Base-by-base conservation (phyloP, 2,329 filamentous ascomycete genomes). In the Trichoderma koningii region DNA sequence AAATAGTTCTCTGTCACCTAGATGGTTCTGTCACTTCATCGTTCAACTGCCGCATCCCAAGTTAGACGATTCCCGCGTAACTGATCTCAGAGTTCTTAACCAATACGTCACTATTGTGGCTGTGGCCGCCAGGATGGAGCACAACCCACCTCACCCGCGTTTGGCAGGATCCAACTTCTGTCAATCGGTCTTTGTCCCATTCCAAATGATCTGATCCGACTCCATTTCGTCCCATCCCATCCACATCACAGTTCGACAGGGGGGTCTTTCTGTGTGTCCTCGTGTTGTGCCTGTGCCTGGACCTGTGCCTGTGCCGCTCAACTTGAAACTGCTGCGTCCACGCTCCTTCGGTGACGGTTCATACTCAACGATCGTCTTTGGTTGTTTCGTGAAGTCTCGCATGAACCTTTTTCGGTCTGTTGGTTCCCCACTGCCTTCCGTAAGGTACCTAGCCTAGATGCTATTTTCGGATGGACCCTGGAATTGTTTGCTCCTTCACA, bases 71-170 rank as follows among this genome's bases (percentile, higher is more conserved):
- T 3, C 34, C 34, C 30, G 26, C 26, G 28, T 51, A 26, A 52
- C 26, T 3, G 6, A 4, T 28, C 10, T 19, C 48, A 51, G n/a
- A 17, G 14, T 15, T 21, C 17, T 34, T 12, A 26, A 9, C 23
- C 6, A 60, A 55, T 47, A 63, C 59, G 59, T 63, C 48, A 63
- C 59, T 53, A 28, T 14, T 62, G 59, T 63, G 59, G 59, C 59
- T 63, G 59, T 63, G 59, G 41, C 44, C 26, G 59, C 59, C 52
- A 62, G 48, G 59, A 62, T 62, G 38, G 48, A 41, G 38, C 44
- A 52, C 38, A 48, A 61, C 48, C 45, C 56, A 48, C 17, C 44
- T 28, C 51, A 57, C 55, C 42, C 3, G 17, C 10, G 41, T 44
- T 53, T 34, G 10, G 41, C 45, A 62, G 48, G 34, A 52, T 53